A percentile compares a stretch with the other conserved stretches of the same genome.
Conservation (phyloP, 2,329 filamentous ascomycete species). For the Westerdykella ornata region DNA sequence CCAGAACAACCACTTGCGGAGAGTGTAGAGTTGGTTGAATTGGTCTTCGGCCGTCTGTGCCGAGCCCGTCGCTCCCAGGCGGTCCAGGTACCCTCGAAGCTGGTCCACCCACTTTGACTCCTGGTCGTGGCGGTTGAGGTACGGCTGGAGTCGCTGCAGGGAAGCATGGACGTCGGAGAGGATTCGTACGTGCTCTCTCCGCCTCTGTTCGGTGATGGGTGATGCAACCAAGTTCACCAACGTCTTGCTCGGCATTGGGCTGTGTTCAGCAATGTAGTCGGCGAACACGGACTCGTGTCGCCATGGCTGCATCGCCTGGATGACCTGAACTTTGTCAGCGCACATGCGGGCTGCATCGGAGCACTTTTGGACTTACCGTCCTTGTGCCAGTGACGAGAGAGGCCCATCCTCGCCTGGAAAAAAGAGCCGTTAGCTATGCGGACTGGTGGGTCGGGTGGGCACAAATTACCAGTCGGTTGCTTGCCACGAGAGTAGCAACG, state of each 20-base stretch:
- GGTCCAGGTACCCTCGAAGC: constrained; percentile 43
- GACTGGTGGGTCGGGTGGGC: neutral
- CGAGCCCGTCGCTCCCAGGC: constrained; percentile 37
- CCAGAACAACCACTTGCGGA: constrained; percentile 94
- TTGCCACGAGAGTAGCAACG: constrained; percentile 90
- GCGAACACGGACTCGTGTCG: constrained; percentile 82
- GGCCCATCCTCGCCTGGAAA: constrained; percentile 75
- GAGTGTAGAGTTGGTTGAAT: constrained; percentile 80
- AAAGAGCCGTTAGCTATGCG: constrained; percentile 8
- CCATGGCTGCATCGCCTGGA: constrained; percentile 87
- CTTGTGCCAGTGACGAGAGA: constrained; percentile 87
- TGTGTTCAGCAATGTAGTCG: constrained; percentile 74
- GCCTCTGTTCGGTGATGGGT: constrained; percentile 50
- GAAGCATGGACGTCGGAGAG: constrained; percentile 40
- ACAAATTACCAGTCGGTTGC: constrained; percentile 80
- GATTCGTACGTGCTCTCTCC: constrained; percentile 50
- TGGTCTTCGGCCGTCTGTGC: constrained; percentile 63
- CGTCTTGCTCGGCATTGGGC: constrained; percentile 28
- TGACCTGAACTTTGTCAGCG: constrained; percentile 52
- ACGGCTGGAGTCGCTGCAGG: constrained; percentile 40
- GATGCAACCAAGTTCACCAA: constrained; percentile 60
- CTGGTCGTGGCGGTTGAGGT: constrained; percentile 40
- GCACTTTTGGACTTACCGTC: constrained; percentile 57
- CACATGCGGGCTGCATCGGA: neutral
- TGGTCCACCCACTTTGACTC: constrained; percentile 46